Evolutionary conservation across 108 stramenopile species (phyloP).

Genomic region (Nannochloropsis gaditana): DNA sequence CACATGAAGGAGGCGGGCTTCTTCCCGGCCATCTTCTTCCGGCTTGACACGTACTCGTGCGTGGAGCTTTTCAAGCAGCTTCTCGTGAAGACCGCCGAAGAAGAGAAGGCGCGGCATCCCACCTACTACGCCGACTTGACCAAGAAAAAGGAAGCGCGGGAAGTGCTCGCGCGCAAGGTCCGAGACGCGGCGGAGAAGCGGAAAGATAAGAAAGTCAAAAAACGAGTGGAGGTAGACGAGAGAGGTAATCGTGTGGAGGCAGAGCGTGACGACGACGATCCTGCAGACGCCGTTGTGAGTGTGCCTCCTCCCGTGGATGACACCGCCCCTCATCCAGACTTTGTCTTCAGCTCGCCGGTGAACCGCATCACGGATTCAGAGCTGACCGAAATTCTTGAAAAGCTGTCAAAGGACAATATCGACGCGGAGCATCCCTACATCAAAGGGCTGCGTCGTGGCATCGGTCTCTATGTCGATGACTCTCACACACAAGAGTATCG

Average conservation of each 20-base stretch:
- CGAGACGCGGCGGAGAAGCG: constrained; percentile 76
- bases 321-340: constrained; percentile 91
- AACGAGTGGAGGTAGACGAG: constrained; percentile 64
- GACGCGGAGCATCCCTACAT: constrained; percentile 87
- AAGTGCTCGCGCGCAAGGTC: constrained; percentile 67
- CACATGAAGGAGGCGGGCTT: constrained; percentile 69
- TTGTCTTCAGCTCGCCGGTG: constrained; percentile 78
- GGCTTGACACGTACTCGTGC: constrained; percentile 92
- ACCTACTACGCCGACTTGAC: constrained; percentile 58
- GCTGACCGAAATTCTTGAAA: constrained; percentile 76
- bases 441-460: constrained; percentile 91
- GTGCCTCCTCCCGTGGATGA: constrained; percentile 72
- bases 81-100: constrained; percentile 74
- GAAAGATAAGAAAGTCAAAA: constrained; percentile 73
- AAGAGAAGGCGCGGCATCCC: constrained; percentile 82
- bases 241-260: constrained; percentile 79
- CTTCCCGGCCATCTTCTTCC: constrained; percentile 92
- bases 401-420: constrained; percentile 84
- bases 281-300: constrained; percentile 22
- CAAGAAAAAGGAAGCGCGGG: constrained; percentile 56
- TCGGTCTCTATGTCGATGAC: constrained; percentile 98
- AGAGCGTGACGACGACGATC: constrained; percentile 80
- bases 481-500: constrained; percentile 93
- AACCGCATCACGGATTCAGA: constrained; percentile 74
- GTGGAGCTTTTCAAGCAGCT: constrained; percentile 93